Conservation (phyloP, 352 stramenopile species). For the Globisporangium viniferum region DNA sequence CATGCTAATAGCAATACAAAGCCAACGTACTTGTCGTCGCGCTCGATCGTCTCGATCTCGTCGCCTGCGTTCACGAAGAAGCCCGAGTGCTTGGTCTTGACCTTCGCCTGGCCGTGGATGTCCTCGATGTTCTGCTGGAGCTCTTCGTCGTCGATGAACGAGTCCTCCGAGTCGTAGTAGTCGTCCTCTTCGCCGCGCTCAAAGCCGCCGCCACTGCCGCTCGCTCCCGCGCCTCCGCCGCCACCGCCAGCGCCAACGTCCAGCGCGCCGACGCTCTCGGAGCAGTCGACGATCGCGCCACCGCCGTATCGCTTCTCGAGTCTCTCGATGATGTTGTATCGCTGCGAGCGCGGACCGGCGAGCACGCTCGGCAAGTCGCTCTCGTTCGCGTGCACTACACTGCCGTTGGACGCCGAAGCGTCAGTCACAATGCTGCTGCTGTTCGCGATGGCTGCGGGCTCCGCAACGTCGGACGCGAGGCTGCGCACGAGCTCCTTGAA, state of each 20-base stretch:
- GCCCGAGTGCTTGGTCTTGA: conserved; percentile 84
- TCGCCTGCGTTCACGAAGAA: conserved; percentile 88
- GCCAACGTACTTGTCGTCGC: conserved; percentile 17
- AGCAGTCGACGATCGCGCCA: conserved; percentile 54
- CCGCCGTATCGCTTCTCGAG: conserved; percentile 83
- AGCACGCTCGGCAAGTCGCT: conserved; percentile 11
- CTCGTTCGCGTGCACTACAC: conserved; percentile 1
- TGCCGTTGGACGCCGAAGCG: not conserved
- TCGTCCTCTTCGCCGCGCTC: conserved; percentile 74
- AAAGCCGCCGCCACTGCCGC: conserved; percentile 19
- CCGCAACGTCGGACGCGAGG: conserved; percentile 13
- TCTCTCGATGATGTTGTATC: conserved; percentile 86
- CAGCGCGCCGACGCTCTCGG: conserved; percentile 18
- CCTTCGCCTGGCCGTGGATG: conserved; percentile 57
- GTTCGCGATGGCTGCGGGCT: not conserved
- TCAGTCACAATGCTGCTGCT: not conserved
- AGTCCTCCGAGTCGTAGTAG: conserved; percentile 87
- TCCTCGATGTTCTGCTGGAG: conserved; percentile 86
- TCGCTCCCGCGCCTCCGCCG: conserved; percentile 10
- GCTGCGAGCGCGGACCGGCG: conserved; percentile 32
- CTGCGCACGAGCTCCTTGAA: conserved; percentile 59
- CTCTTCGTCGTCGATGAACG: conserved; percentile 84
- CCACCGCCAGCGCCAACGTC: conserved; percentile 5
- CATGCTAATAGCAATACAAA: not conserved
- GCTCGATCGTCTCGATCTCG: conserved; percentile 76